A percentile compares a stretch with the other conserved stretches of the same genome.
These are phyloP conservation scores for Eucalyptus rudis DNA, from an alignment of 345 rosid species.

Conservation along the genomic window DNA sequence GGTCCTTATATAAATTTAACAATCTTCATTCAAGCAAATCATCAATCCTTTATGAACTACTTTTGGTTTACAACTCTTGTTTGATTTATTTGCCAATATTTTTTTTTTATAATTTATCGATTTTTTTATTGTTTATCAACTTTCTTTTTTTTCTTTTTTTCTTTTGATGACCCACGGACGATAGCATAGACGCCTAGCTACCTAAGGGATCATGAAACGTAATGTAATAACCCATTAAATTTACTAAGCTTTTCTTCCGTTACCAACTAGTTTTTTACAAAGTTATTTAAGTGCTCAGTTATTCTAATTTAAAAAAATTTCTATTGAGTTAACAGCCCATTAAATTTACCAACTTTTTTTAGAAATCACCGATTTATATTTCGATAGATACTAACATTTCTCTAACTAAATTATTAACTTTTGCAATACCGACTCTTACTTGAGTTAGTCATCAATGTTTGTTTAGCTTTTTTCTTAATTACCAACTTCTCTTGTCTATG, in stretches of 20 bases:
- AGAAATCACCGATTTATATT: neutral
- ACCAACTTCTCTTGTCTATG: neutral
- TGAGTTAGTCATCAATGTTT: neutral
- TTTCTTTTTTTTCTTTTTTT: too few relatives aligned
- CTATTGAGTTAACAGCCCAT: neutral
- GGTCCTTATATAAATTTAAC: neutral
- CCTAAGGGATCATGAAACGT: neutral
- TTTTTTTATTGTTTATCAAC: neutral
- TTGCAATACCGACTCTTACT: neutral
- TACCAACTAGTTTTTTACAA: too few relatives aligned
- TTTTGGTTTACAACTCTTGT: neutral
- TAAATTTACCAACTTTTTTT: neutral
- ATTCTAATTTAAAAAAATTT: fast-evolving
- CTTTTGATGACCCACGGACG: neutral
- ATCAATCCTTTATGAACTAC: neutral
- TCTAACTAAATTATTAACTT: neutral
- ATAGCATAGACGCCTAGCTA: neutral
- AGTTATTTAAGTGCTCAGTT: neutral
- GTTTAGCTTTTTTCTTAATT: neutral
- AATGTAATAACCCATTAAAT: neutral
- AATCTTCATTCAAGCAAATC: neutral
- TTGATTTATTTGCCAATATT: neutral
- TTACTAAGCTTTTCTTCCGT: too few relatives aligned
- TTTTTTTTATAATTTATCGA: too few relatives aligned
- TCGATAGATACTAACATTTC: neutral